These are phyloP conservation scores for Prunus davidiana DNA, from an alignment of 306 rosid species.

Conservation along the genomic window DNA sequence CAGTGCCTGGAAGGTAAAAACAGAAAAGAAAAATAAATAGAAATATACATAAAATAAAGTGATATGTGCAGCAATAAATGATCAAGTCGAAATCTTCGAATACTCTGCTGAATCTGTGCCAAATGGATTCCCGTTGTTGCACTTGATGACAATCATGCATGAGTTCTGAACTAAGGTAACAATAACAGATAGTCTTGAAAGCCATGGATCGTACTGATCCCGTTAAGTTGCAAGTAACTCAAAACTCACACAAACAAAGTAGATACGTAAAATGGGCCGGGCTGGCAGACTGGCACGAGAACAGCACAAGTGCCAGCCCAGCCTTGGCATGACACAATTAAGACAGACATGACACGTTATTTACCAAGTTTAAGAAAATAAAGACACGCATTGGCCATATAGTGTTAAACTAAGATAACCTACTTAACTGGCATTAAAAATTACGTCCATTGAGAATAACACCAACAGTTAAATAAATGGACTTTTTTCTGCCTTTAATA, in stretches of 20 bases:
- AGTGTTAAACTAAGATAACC: background rate
- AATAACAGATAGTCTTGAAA: background rate
- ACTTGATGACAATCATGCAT: background rate
- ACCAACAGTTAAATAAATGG: background rate
- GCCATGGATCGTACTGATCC: background rate
- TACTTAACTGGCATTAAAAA: background rate
- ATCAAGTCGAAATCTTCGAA: background rate
- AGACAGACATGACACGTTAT: background rate
- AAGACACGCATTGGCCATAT: background rate
- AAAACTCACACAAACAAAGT: background rate
- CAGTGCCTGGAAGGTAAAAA: constrained; percentile 39
- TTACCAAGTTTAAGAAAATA: background rate
- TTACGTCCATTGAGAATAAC: background rate
- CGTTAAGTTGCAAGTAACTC: background rate
- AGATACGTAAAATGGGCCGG: background rate
- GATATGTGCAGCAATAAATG: constrained; percentile 3
- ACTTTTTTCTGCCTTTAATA: background rate
- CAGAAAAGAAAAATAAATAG: constrained; percentile 15
- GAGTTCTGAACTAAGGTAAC: background rate
- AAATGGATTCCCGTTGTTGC: background rate
- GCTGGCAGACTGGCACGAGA: background rate
- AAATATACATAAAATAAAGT: constrained; percentile 6
- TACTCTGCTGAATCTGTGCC: background rate
- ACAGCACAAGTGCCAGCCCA: background rate
- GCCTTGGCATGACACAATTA: background rate